Evolutionary conservation across 352 stramenopile species (phyloP), one percentile per base, ranked within the genome.

Genomic region (Pilasporangium apinafurcum): DNA sequence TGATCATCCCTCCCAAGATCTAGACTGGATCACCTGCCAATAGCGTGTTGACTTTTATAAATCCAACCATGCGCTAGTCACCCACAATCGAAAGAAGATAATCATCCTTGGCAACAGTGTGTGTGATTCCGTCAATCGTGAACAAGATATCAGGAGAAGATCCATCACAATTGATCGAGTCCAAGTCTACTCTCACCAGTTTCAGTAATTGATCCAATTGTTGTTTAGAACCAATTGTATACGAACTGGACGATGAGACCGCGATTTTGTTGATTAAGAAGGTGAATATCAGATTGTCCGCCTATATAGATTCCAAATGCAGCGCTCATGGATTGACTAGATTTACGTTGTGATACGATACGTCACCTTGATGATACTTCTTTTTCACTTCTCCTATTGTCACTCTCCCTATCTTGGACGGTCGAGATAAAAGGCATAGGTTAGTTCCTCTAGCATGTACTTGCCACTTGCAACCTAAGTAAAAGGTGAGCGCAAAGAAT

Each of bases 71-170:
- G 14, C 33, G 33, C 33, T 9, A 17, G 33, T 16, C 8, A 18
- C 32, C 6, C 7, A 37, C 7, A 18, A 12, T 22, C 33, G 8
- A 59, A 51, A 96, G 82, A 8, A 95, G 57, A 42, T 92, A 84
- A 29, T 93, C 63, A 21, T 75, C 62, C 51, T 82, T 77, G 37
- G 67, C 60, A 35, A 97, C 64, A 2, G 56, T 67, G 45, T 84
- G 95, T 18, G 60, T 59, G 18, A 70, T 78, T 29, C 86, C 84
- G 36, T 65, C 71, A 53, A 97, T 74, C 17, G 49, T 70, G 39
- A 95, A 92, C 14, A 63, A 62, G 37, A 97, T 70, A 48, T 93
- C 66, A 4, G 86, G 84, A 37, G 66, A 59, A 5, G 83, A 53
- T 31, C 60, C 74, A 16, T 60, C 51, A 53, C 88, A 97, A 52